Evolutionary conservation across 176 grass and related monocot genomes (phyloP), one percentile per base, ranked within the genome.

Genomic region (Juncus effusus): DNA sequence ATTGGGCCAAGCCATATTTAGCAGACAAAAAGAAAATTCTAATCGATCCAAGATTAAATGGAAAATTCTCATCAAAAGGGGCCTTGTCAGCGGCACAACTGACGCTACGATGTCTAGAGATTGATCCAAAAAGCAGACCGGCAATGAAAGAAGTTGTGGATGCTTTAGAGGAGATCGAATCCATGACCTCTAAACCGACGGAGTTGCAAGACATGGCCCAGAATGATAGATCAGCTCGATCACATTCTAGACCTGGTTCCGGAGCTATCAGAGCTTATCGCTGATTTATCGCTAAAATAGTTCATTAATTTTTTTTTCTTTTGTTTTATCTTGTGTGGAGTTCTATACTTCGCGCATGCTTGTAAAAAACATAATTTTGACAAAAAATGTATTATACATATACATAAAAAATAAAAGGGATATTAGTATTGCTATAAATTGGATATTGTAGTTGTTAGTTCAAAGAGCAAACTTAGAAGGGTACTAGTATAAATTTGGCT

Each of bases 101-200:
- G 12, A 74, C 78, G 1, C 66, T 85, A 6, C 70, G 78, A 5
- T 93, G 89, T 67, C 69, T 88, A 61, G 78, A 70, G 40, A 35
- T 19, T 36, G 79, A 94, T 28, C 85, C 71, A 49, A 88, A 77
- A 65, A 85, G 74, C 76, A 78, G 89, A 0, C 89, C 89, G 0
- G 82, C 89, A 57, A 94, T 85, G 89, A 64, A 51, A 68, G 89
- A 94, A 61, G 89, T 83, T 59, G 65, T 94, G n/a, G 49, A 67
- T 5, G 14, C 52, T 3, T 61, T 88, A 4, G 57, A 84, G 73
- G 77, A 81, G 51, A 56, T 88, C 67, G 67, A 84, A 66, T 65
- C 50, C 40, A 74, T 84, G 51, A 38, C 4, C 49, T 13, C 38
- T 40, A 70, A 42, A 3, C 81, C 69, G 51, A 77, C n/a, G 49